Base-by-base conservation (phyloP, 495 filamentous ascomycete genomes). In the Xylaria intraflava region DNA sequence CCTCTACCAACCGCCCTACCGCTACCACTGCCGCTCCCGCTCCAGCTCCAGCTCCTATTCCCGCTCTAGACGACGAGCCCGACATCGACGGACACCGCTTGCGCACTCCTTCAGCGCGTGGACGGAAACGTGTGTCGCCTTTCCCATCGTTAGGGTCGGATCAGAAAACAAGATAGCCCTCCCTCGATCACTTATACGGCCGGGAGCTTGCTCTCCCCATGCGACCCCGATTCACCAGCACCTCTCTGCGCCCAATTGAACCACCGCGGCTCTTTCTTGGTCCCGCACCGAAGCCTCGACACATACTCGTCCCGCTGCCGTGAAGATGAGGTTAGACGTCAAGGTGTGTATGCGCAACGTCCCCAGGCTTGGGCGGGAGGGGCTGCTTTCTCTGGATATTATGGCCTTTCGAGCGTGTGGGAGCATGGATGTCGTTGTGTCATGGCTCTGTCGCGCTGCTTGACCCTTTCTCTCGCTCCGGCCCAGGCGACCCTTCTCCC, bases 311-410 rank as follows among this genome's bases (percentile, higher is more conserved):
- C 52, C 56, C 45, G 49, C 51, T 59, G 46, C 64, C 67, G 67
- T 70, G 76, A 89, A 70, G 60, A 94, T 93, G 90, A 85, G 85
- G 72, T 78, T 95, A 69, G 89, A 95, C 72, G 83, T 94, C 39
- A 94, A 95, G 87, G 89, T 89, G 79, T 63, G 84, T 74, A 35
- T 64, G 58, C 64, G 61, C 57, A 54, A 30, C 44, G 17, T 12
- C 14, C n/a, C n/a, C 11, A 30, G 11, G n/a, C n/a, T 38, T 22
- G 16, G 40, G 19, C 20, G 30, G 41, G 12, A 9, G 24, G 24
- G 17, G 22, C 49, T 44, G 26, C 24, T 49, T 57, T 52, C 38
- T 38, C 16, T n/a, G 4, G 4, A 9, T 14, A n/a, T 14, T 8
- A 8, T 16, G 35, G 35, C 5, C 2, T 11, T 38, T 17, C 14